Base-by-base conservation (phyloP, 192 early-diverging fungal species). In the Backusella tuberculispora region DNA sequence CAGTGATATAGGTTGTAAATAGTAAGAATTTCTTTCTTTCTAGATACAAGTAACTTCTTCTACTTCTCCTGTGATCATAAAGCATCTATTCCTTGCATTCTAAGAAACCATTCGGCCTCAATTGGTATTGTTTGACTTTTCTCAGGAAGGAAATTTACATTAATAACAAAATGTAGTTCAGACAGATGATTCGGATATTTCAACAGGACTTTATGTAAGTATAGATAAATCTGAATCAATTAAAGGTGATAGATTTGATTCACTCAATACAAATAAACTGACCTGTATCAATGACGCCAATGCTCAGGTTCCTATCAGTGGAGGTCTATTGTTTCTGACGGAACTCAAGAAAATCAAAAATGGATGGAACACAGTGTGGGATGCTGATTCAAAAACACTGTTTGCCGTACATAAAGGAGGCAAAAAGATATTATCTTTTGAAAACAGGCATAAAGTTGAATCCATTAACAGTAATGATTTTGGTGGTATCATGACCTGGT, bases 401-500 rank as follows among this genome's bases (percentile, higher is more conserved):
- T 91, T 89, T 69, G 84, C 90, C 56, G 93, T 90, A 77, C 91
- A 91, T 74, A 63, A 78, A 4, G 50, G 46, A 1, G 83, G 84
- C 8, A 78, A 83, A 5, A 83, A 92, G 8, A 69, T 95, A 75
- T 89, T 89, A 46, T 89, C 90, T 15, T 95, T 91, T 76, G 95
- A 96, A 72, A 88, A 88, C 53, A 63, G 84, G 71, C 79, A 81
- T 78, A 91, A 91, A 76, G 81, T 85, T 8, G 78, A 87, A 63
- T 89, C 87, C 56, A 86, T 86, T 47, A 72, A 87, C 73, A 44
- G 71, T 19, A 76, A 84, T 41, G 60, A 76, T 10, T 76, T 91
- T 42, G 90, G 86, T 69, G 90, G 88, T 7, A 78, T 88, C n/a
- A 89, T 91, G 88, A 83, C 89, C 72, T 91, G 88, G 90, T 76